Percentiles rank a stretch among this genome's conserved stretches.
phyloP scores from a whole-genome alignment of 1,284 basidiomycete species.

The Tylopilus orsonianus region DNA sequence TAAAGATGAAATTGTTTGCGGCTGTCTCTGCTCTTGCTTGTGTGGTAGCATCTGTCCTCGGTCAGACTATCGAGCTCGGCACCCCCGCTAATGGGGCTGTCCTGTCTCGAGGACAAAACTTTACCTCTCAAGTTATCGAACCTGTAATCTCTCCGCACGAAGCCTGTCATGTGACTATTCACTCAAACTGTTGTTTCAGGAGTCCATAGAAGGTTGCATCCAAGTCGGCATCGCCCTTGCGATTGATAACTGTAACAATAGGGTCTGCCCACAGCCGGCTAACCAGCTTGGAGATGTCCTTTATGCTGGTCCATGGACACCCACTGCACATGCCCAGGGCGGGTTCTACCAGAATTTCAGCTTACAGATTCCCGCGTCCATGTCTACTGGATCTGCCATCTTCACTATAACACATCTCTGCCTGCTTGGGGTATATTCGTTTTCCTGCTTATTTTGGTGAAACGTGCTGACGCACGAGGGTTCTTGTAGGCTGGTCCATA shows the following conservation, averaged over 20 bases:
- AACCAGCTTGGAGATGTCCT: slow-evolving; percentile 27
- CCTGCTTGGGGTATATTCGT: slow-evolving; percentile 30
- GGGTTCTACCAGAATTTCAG: slow-evolving; percentile 36
- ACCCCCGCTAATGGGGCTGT: slow-evolving; percentile 19
- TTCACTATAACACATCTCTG: slow-evolving; percentile 35
- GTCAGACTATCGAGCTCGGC: slow-evolving; percentile 33
- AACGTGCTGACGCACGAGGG: slow-evolving; percentile 6
- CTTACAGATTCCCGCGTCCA: slow-evolving; percentile 13
- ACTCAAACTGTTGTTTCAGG: slow-evolving; percentile 8
- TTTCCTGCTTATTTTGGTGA: not conserved
- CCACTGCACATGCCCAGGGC: slow-evolving; percentile 17
- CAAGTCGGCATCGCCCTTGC: slow-evolving; percentile 35
- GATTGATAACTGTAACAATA: slow-evolving; percentile 19
- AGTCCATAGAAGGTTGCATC: slow-evolving; percentile 22
- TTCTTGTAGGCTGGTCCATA: slow-evolving; percentile 19
- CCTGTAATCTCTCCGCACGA: slow-evolving; percentile 19
- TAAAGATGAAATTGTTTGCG: slow-evolving; percentile 20
- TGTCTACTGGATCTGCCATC: slow-evolving; percentile 23
- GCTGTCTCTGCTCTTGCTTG: slow-evolving; percentile 8
- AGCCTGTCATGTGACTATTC: not conserved
- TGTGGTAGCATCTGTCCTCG: slow-evolving; percentile 13
- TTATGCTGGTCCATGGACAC: slow-evolving; percentile 32
- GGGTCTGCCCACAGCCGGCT: slow-evolving; percentile 23
- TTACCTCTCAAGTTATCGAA: slow-evolving; percentile 20
- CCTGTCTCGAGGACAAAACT: slow-evolving; percentile 14